Evolutionary conservation across 2,329 filamentous ascomycete species (phyloP), one percentile per base, ranked within the genome.

Genomic region (Neonectria ditissima): DNA sequence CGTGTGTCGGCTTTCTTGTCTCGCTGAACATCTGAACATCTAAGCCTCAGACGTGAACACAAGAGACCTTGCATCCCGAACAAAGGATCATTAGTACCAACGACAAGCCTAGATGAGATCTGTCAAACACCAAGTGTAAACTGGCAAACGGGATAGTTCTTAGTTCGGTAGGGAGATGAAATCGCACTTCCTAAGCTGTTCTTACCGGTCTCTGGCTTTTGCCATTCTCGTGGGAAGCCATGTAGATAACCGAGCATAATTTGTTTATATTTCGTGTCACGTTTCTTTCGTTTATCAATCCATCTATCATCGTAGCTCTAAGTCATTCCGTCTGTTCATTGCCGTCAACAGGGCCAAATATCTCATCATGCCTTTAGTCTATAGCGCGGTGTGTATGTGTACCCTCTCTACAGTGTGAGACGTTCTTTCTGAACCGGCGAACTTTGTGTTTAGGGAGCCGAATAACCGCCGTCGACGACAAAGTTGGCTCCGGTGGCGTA

Each of bases 401-500:
- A 39, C 30, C 39, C 30, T 56, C 20, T 47, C 37, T 37, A 20
- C 14, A 39, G 18, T 24, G 16, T 24, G 30, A 48, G 30, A 56
- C 20, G 9, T 43, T 3, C 8, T 11, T 32, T 14, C 13, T 50
- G 1, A 32, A 50, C 41, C 14, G 3, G 24, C n/a, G 44, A 34
- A 37, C 30, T 30, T 26, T 52, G 26, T 14, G 32, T 34, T 47
- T 55, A 73, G 48, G 71, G 71, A 53, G 71, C 71, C n/a, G 68
- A 75, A 55, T 76, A 76, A 2, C 75, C 75, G 28, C 75, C 75
- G 26, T 76, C 75, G 13, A 76, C 65, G 26, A 73, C 63, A 59
- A 77, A 75, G 62, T 77, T 76, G 30, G 75, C 73, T 26, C 75
- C 75, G 4, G 75, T 77, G 20, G 75, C 73, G 39, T 77, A 77